These are phyloP conservation scores for Davidsoniella eucalypti DNA, from an alignment of 2,329 filamentous ascomycete genomes.

Conservation along the genomic window DNA sequence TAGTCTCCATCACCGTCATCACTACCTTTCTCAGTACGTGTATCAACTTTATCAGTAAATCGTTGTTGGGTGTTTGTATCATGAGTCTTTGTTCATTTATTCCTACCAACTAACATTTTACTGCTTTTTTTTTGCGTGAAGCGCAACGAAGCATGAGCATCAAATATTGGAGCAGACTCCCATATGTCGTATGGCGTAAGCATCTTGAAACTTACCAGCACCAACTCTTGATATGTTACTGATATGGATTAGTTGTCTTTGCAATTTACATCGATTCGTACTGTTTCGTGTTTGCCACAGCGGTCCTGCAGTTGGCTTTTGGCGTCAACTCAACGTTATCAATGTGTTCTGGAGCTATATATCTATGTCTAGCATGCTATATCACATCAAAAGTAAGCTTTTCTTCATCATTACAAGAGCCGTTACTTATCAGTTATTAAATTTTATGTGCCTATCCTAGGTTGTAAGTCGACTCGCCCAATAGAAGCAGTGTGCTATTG, in stretches of 20 bases:
- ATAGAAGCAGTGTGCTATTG: no score
- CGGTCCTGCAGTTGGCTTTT: slow-evolving; percentile 38
- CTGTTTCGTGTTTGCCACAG: slow-evolving; percentile 40
- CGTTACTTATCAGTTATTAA: not conserved
- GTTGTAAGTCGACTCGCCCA: slow-evolving; percentile 1
- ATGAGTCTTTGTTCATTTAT: not conserved
- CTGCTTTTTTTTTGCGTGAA: not conserved
- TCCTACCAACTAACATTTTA: not conserved
- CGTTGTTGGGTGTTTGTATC: not conserved
- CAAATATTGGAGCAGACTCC: slow-evolving; percentile 18
- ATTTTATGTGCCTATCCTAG: not conserved
- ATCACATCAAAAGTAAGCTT: slow-evolving; percentile 41
- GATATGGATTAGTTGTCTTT: slow-evolving; percentile 32
- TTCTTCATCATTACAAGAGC: not conserved
- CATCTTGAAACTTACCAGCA: not conserved
- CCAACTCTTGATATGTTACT: slow-evolving; percentile 5
- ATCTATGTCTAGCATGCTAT: slow-evolving; percentile 45
- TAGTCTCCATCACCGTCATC: slow-evolving; percentile 21
- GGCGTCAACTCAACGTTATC: slow-evolving; percentile 34
- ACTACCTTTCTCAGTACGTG: slow-evolving; percentile 23
- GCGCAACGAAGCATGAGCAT: slow-evolving; percentile 12
- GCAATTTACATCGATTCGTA: slow-evolving; percentile 44
- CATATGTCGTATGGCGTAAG: slow-evolving; percentile 28
- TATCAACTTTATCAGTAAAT: not conserved
- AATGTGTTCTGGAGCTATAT: slow-evolving; percentile 40